Percentiles rank a stretch among this genome's conserved stretches.
Conservation (phyloP, 768 basidiomycete genomes). For the Serendipita vermifera region DNA sequence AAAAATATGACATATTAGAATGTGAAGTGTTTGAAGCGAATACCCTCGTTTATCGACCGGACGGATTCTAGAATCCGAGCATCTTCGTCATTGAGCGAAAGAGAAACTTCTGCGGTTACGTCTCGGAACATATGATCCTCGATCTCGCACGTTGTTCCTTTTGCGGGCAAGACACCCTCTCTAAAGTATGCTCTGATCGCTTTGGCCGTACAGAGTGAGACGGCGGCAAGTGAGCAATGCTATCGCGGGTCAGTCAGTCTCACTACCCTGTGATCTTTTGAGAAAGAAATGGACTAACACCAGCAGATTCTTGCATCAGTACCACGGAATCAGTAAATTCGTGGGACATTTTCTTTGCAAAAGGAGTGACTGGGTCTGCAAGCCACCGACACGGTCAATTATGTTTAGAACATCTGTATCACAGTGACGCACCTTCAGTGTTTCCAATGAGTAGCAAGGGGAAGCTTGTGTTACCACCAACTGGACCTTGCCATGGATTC, state of each 20-base stretch:
- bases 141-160: slow-evolving; percentile 30
- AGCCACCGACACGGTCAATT: not conserved
- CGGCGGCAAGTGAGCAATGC: slow-evolving; percentile 25
- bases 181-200: slow-evolving; percentile 30
- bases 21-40: not conserved
- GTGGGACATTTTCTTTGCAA: slow-evolving; percentile 9
- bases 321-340: slow-evolving; percentile 7
- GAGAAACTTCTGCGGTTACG: not conserved
- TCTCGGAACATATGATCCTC: slow-evolving; percentile 14
- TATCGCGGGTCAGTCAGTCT: not conserved
- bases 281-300: not conserved
- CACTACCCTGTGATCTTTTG: not conserved
- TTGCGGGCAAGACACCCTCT: slow-evolving; percentile 29
- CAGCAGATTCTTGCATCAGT: slow-evolving; percentile 1
- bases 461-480: slow-evolving; percentile 9
- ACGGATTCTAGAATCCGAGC: not conserved
- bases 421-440: not conserved
- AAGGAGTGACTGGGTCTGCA: not conserved
- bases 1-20: not conserved
- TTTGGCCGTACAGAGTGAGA: slow-evolving; percentile 26
- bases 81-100: not conserved
- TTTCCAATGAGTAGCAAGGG: slow-evolving; percentile 9
- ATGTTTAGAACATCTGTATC: not conserved
- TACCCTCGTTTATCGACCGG: not conserved
- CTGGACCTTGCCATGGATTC: not conserved